Percentiles rank a stretch among this genome's conserved stretches.
phyloP scores from a whole-genome alignment of 2,329 filamentous ascomycete species.

The Trichoderma cornu-damae region DNA sequence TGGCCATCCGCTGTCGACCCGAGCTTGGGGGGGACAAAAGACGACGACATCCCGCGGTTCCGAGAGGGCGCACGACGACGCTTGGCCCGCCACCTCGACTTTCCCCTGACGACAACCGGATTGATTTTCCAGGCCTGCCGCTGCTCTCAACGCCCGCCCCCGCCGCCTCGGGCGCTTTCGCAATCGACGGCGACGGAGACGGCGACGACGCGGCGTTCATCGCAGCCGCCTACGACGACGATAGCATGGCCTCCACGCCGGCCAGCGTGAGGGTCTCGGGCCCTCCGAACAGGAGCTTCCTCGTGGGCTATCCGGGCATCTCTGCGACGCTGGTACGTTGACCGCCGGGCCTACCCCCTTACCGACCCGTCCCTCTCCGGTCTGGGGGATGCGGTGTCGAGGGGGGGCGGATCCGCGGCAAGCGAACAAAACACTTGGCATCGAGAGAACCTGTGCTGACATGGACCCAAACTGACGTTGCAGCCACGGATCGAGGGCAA shows the following conservation, averaged over 20 bases:
- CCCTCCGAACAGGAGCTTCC: conserved; percentile 92
- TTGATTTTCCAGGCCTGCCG: not conserved
- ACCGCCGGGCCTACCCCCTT: not conserved
- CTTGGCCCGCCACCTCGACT: not conserved
- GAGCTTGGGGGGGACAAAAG: conserved; percentile 6
- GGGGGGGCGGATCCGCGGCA: no score
- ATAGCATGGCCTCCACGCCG: conserved; percentile 33
- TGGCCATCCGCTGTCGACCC: conserved; percentile 14
- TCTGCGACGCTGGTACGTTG: conserved; percentile 86
- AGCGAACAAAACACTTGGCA: not conserved
- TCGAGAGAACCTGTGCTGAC: not conserved
- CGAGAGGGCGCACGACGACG: not conserved
- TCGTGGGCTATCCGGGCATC: conserved; percentile 96
- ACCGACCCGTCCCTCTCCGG: not conserved
- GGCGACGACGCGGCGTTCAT: not conserved
- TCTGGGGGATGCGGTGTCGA: not conserved
- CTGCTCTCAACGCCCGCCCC: conserved; percentile 4
- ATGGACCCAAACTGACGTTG: not conserved
- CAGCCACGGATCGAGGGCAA: conserved; percentile 96
- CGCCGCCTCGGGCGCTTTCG: conserved; percentile 14
- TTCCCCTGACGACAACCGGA: conserved; percentile 5
- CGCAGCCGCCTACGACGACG: conserved; percentile 2
- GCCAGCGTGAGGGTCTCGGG: conserved; percentile 83
- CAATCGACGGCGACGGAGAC: not conserved
- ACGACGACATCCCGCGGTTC: not conserved